phyloP scores from a whole-genome alignment of 225 moss, liverwort and hornwort species.

The Lunularia cruciata region DNA sequence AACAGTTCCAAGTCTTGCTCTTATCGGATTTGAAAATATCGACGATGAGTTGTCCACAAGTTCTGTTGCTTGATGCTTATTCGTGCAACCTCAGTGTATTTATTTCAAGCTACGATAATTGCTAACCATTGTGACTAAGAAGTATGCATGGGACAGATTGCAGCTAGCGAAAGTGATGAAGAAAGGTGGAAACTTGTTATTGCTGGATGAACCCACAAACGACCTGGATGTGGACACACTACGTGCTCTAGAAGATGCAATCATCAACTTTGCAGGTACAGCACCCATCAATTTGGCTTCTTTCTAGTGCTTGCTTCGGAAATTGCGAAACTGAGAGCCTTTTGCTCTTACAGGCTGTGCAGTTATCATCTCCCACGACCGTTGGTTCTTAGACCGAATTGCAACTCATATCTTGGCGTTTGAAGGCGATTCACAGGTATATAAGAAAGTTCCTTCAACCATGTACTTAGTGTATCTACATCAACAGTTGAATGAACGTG shows the following conservation, averaged over 20 bases:
- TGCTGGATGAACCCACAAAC: slow-evolving; percentile 96
- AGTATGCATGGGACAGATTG: slow-evolving; percentile 41
- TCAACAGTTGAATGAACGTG: too few species aligned
- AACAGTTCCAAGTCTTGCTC: too few species aligned
- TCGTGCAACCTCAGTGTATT: too few species aligned
- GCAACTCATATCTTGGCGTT: slow-evolving; percentile 95
- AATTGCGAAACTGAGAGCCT: background rate
- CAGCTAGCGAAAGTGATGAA: slow-evolving; percentile 97
- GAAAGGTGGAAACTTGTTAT: slow-evolving; percentile 81
- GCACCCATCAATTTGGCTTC: background rate
- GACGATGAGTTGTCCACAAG: too few species aligned
- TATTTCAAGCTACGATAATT: too few species aligned
- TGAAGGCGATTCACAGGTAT: slow-evolving; percentile 91
- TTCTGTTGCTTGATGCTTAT: too few species aligned
- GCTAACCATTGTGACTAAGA: too few species aligned
- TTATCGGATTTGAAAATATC: too few species aligned
- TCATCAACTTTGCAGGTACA: slow-evolving; percentile 81
- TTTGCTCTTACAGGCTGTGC: slow-evolving; percentile 60
- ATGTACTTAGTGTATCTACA: too few species aligned
- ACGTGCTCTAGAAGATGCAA: slow-evolving; percentile 90
- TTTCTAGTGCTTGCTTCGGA: background rate
- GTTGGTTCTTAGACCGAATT: slow-evolving; percentile 96
- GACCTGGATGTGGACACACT: slow-evolving; percentile 97
- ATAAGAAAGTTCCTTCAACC: background rate
- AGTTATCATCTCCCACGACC: slow-evolving; percentile 95